Percentiles rank a stretch among this genome's conserved stretches.
Evolutionary conservation across 1,139 yeast species (phyloP).

Genomic region (Neolecta irregularis): DNA sequence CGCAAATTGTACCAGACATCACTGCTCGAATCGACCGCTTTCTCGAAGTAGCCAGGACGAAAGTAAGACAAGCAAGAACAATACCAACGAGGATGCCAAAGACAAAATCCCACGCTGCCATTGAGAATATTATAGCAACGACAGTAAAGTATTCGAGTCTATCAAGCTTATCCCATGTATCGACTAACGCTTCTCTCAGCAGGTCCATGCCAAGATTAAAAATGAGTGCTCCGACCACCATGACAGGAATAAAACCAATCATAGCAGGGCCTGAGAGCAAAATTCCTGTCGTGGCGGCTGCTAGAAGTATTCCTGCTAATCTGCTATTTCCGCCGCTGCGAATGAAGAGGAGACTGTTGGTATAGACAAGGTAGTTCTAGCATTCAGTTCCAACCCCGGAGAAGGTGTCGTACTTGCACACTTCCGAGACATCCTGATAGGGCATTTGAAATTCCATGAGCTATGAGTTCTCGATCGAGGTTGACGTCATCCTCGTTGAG

Average conservation of each 20-base stretch:
- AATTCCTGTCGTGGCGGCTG: conserved; percentile 60
- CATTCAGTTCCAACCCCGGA: no score
- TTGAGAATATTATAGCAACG: conserved; percentile 65
- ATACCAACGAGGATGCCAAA: conserved; percentile 84
- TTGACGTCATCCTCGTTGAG: conserved; percentile 66
- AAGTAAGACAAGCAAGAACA: conserved; percentile 76
- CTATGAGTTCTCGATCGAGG: conserved; percentile 82
- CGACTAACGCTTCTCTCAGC: conserved; percentile 68
- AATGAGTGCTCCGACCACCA: conserved; percentile 87
- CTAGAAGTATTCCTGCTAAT: conserved; percentile 73
- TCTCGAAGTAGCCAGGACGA: conserved; percentile 79
- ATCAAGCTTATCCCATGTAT: conserved; percentile 64
- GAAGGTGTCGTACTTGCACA: no score
- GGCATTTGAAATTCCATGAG: conserved; percentile 88
- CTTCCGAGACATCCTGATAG: conserved; percentile 74
- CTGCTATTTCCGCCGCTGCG: conserved; percentile 89
- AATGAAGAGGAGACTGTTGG: conserved; percentile 80
- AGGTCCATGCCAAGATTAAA: conserved; percentile 82
- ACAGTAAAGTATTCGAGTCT: conserved; percentile 73
- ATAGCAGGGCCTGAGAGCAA: conserved; percentile 83
- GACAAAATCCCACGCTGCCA: conserved; percentile 95
- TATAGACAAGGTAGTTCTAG: conserved; percentile 83
- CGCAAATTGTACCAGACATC: conserved; percentile 74
- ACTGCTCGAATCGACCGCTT: conserved; percentile 68
- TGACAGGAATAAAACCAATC: conserved; percentile 86